Percentiles rank a stretch among this genome's conserved stretches.
These are phyloP conservation scores for Camellia sinensis DNA, from an alignment of 148 eudicot genomes.

Conservation along the genomic window DNA sequence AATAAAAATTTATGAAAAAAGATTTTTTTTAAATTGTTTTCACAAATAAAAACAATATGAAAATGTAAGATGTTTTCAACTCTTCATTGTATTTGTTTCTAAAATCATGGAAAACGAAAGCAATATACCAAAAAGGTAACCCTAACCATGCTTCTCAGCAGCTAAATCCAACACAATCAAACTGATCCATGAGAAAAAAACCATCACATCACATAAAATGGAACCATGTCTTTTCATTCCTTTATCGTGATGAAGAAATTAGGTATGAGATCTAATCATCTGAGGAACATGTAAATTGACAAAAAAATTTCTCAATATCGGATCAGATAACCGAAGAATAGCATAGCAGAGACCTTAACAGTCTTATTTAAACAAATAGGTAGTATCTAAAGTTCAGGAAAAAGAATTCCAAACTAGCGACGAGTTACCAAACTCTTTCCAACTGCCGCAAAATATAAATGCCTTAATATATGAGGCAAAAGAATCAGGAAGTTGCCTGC, in stretches of 20 bases:
- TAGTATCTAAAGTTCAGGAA: background rate
- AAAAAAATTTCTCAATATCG: conserved; percentile 5
- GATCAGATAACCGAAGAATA: background rate
- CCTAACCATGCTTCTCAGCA: background rate
- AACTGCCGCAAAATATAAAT: background rate
- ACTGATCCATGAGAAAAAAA: background rate
- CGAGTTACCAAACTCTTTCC: conserved; percentile 3
- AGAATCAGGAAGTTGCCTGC: conserved; percentile 46
- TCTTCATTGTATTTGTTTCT: no score
- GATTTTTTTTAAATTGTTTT: no score
- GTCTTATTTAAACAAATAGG: background rate
- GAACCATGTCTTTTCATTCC: background rate
- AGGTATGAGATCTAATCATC: background rate
- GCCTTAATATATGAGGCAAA: background rate
- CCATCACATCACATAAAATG: background rate
- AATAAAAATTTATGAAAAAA: no score
- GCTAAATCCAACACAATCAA: background rate
- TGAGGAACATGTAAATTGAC: background rate
- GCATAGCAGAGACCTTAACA: background rate
- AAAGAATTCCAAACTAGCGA: conserved; percentile 16
- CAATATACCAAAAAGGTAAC: no score
- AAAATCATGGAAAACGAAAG: no score
- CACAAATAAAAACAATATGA: no score
- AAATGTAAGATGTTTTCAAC: no score
- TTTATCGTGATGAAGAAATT: background rate